Conservation (phyloP, 441 rosid species). For the Pelargonium fulgidum region DNA sequence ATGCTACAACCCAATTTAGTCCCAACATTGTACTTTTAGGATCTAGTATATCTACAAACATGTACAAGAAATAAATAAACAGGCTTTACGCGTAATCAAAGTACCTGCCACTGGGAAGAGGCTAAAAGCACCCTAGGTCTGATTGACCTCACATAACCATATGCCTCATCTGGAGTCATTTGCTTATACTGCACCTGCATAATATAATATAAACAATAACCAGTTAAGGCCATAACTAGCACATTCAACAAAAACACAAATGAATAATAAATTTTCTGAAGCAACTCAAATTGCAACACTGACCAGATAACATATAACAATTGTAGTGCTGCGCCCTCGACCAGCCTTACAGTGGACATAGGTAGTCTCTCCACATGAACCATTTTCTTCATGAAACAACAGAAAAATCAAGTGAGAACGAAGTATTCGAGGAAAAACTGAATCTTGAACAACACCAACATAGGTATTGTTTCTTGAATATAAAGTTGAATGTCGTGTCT, state of each 20-base stretch:
- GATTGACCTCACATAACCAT: conserved; percentile 65
- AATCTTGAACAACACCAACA: background rate
- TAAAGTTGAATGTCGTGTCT: background rate
- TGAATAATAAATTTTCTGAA: too few species aligned
- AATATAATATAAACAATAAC: background rate
- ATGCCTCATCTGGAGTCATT: conserved; percentile 86
- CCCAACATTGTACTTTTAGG: background rate
- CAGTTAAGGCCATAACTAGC: conserved; percentile 3
- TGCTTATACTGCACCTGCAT: conserved; percentile 63
- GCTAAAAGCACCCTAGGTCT: conserved; percentile 91
- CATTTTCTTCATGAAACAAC: conserved; percentile 49
- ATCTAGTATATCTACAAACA: background rate
- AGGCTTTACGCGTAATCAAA: background rate
- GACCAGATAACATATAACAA: conserved; percentile 88
- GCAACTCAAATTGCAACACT: conserved; percentile 18
- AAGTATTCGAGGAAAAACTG: background rate
- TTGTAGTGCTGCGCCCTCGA: conserved; percentile 91
- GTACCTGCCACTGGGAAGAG: conserved; percentile 83
- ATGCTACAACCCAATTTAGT: background rate
- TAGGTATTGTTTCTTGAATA: background rate
- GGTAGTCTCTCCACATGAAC: conserved; percentile 43
- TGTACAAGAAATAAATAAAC: background rate
- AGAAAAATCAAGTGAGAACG: conserved; percentile 9
- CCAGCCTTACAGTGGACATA: conserved; percentile 98
- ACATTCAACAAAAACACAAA: conserved; percentile 3